Conservation (phyloP, 345 rosid species). For the Erucastrum elatum region DNA sequence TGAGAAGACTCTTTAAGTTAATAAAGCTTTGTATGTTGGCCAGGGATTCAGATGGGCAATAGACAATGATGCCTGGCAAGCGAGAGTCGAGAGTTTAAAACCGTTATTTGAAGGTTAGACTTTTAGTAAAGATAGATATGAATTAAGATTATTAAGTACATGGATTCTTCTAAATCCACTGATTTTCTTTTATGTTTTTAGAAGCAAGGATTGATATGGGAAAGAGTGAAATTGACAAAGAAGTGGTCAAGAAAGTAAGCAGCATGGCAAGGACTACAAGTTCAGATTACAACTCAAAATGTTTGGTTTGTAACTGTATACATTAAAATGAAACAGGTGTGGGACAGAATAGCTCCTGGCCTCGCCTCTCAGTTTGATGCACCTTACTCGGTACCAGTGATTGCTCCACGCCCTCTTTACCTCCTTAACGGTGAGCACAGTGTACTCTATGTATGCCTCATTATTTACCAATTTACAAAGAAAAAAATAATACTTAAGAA, state of each 20-base stretch:
- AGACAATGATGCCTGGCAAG: constrained; percentile 78
- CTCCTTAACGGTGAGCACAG: constrained; percentile 62
- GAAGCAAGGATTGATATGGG: constrained; percentile 69
- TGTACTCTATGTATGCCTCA: not conserved
- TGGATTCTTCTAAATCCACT: not conserved
- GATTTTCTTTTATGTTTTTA: constrained; percentile 35
- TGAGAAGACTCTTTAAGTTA: not conserved
- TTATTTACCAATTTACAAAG: not conserved
- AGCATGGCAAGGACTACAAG: not conserved
- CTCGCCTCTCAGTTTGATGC: constrained; percentile 76
- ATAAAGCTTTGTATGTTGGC: constrained; percentile 17
- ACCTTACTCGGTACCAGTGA: constrained; percentile 65
- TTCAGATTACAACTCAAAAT: not conserved
- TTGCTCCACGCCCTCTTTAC: constrained; percentile 72
- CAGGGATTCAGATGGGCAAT: constrained; percentile 92
- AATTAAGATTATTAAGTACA: not conserved
- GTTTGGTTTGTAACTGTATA: constrained; percentile 3
- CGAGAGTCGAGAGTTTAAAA: constrained; percentile 74
- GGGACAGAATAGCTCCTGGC: constrained; percentile 93
- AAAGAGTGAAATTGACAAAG: constrained; percentile 68
- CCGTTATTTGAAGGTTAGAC: constrained; percentile 77
- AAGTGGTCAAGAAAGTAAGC: constrained; percentile 73
- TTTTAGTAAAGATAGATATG: not conserved
- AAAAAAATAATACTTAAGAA: not conserved
- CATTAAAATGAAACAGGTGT: constrained; percentile 51